phyloP scores from a whole-genome alignment of 2,329 filamentous ascomycete genomes.

The Alternaria angustiovoidea region DNA sequence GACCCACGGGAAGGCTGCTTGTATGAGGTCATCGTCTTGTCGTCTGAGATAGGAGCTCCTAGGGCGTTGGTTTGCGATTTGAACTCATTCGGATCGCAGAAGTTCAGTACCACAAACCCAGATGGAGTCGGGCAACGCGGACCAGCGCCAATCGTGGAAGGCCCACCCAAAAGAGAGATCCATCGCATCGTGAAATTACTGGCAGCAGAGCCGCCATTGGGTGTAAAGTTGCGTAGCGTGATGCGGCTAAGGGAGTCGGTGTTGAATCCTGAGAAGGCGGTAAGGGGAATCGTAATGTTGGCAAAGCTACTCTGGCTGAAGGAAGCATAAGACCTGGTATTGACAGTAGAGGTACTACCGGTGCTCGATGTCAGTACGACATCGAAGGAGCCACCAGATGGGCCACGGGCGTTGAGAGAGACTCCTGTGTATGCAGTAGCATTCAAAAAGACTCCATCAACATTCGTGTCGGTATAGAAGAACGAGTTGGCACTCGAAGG shows the following conservation, averaged over 20 bases:
- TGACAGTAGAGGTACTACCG: conserved; percentile 4
- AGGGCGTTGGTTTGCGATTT: conserved; percentile 12
- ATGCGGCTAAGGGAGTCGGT: conserved; percentile 8
- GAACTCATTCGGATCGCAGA: conserved; percentile 12
- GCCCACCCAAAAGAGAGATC: conserved; percentile 12
- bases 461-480: conserved; percentile 13
- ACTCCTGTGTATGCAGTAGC: conserved; percentile 13
- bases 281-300: conserved; percentile 15
- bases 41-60: conserved; percentile 8
- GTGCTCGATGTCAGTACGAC: conserved; percentile 7
- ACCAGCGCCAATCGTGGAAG: background rate
- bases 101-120: conserved; percentile 14
- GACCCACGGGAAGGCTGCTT: conserved; percentile 8
- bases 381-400: conserved; percentile 13
- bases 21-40: conserved; percentile 11
- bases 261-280: conserved; percentile 11
- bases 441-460: conserved; percentile 10
- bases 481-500: conserved; percentile 6
- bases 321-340: conserved; percentile 9
- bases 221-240: conserved; percentile 14
- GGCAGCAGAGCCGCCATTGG: conserved; percentile 9
- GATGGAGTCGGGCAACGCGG: conserved; percentile 7
- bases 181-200: conserved; percentile 12
- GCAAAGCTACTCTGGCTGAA: conserved; percentile 10
- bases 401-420: conserved; percentile 14